Conservation (phyloP, 2,329 filamentous ascomycete species). For the Aspergillus brasiliensis region DNA sequence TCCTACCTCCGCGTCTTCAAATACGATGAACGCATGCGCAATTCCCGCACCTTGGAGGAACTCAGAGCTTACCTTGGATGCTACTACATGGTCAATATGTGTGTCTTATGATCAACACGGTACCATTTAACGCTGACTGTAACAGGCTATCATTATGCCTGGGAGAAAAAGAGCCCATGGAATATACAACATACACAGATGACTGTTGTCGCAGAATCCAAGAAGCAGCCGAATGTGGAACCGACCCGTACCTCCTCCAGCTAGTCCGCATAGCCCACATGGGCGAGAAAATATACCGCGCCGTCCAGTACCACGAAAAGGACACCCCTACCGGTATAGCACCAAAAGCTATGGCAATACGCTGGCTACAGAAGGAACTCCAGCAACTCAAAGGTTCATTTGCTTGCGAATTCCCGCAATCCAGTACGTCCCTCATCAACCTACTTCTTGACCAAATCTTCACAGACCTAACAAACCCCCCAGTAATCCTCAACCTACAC, state of each 20-base stretch:
- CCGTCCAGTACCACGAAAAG: constrained; percentile 22
- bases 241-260: constrained; percentile 51
- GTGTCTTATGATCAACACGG: constrained; percentile 24
- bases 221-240: constrained; percentile 47
- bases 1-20: constrained; percentile 9
- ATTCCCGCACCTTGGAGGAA: constrained; percentile 54
- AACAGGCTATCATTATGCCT: constrained; percentile 33
- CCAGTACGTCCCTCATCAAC: constrained; percentile 1
- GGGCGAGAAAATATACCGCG: constrained; percentile 52
- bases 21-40: constrained; percentile 14
- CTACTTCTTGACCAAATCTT: background rate
- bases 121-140: background rate
- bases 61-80: constrained; percentile 55
- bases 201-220: constrained; percentile 54
- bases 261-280: constrained; percentile 55
- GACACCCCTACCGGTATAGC: constrained; percentile 18
- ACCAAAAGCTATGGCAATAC: constrained; percentile 34
- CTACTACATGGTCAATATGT: constrained; percentile 60
- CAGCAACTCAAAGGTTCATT: constrained; percentile 21
- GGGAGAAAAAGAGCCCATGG: constrained; percentile 51
- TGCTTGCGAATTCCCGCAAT: constrained; percentile 8
- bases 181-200: constrained; percentile 57
- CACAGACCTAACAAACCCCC: background rate
- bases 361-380: constrained; percentile 50
- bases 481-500: constrained; percentile 29